Evolutionary conservation across 1,284 basidiomycete species (phyloP).

Genomic region (Austroboletus niveus): DNA sequence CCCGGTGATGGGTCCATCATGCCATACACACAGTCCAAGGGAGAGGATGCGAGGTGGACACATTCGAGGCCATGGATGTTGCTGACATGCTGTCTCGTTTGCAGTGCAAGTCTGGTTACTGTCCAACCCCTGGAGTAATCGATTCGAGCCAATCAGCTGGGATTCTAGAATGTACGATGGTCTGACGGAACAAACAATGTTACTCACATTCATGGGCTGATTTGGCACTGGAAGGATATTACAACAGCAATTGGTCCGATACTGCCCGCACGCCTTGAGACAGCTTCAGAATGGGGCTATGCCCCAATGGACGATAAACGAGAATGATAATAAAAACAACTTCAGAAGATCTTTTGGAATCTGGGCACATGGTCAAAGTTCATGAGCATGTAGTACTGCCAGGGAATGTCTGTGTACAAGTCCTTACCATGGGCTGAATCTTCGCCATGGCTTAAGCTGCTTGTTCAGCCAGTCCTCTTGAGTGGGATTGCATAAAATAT

Average conservation of each 20-base stretch:
- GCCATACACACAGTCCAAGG: slow-evolving; percentile 3
- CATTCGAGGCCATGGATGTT: slow-evolving; percentile 20
- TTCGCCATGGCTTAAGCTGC: slow-evolving; percentile 32
- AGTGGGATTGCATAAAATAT: too few relatives aligned
- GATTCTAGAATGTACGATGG: too few relatives aligned
- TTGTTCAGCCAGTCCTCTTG: too few relatives aligned
- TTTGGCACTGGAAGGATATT: too few relatives aligned
- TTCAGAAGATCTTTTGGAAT: background rate
- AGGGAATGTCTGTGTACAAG: too few relatives aligned
- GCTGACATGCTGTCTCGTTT: slow-evolving; percentile 38
- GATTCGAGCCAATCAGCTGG: too few relatives aligned
- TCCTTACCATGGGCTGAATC: slow-evolving; percentile 25
- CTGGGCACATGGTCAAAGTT: slow-evolving; percentile 33
- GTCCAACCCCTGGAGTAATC: too few relatives aligned
- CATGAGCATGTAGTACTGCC: slow-evolving; percentile 36
- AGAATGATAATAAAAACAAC: too few relatives aligned
- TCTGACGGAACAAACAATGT: too few relatives aligned
- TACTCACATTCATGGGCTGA: too few relatives aligned
- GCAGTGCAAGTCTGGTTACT: background rate
- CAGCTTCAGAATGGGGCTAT: slow-evolving; percentile 28
- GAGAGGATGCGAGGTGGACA: too few relatives aligned
- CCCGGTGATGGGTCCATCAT: slow-evolving; percentile 32
- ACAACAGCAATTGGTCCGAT: background rate
- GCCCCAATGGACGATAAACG: too few relatives aligned
- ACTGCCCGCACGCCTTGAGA: slow-evolving; percentile 30